phyloP scores from a whole-genome alignment of 805 yeast genomes.

The Sugiyamaella smithiae region DNA sequence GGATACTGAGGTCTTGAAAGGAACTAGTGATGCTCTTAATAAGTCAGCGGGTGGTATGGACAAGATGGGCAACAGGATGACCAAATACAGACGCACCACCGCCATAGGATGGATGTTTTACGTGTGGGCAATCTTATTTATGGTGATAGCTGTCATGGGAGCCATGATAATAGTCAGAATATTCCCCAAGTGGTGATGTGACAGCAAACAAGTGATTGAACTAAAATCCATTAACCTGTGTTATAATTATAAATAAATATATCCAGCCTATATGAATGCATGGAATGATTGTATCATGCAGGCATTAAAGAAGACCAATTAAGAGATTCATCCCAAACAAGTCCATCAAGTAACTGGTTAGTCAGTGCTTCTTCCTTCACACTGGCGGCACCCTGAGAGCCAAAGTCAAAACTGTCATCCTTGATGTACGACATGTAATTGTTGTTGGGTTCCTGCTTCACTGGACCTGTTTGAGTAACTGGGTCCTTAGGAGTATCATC shows the following conservation, averaged over 20 bases:
- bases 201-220: background rate
- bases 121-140: constrained; percentile 35
- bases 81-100: constrained; percentile 33
- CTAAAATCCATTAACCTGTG: background rate
- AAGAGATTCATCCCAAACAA: constrained; percentile 13
- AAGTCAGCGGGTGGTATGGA: constrained; percentile 35
- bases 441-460: background rate
- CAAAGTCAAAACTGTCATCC: background rate
- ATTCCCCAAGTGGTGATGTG: constrained; percentile 36
- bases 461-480: background rate
- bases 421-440: background rate
- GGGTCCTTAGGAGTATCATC: constrained; percentile 3
- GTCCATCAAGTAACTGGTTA: constrained; percentile 4
- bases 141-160: constrained; percentile 32
- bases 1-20: constrained; percentile 35
- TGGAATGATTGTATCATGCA: too few species aligned
- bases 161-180: constrained; percentile 37
- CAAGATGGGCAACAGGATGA: constrained; percentile 34
- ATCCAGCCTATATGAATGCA: too few species aligned
- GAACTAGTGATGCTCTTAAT: constrained; percentile 36
- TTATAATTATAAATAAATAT: too few species aligned
- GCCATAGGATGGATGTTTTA: constrained; percentile 43
- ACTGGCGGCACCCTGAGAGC: background rate
- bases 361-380: background rate
- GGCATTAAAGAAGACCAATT: constrained; percentile 7